Conservation (phyloP, 2,329 filamentous ascomycete species). For the Fulvia fulva region DNA sequence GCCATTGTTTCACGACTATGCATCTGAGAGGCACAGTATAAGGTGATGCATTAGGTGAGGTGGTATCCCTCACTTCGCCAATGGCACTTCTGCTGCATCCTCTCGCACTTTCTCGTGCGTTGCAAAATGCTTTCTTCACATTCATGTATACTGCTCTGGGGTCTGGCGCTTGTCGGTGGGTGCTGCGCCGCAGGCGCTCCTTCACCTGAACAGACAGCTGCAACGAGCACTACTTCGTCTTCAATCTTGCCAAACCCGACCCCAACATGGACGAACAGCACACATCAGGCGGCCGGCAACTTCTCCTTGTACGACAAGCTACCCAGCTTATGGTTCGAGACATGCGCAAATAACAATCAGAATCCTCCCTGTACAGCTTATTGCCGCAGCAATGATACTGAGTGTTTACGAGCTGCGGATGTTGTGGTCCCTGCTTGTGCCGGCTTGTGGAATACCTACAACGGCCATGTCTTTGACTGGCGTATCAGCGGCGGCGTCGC, state of each 20-base stretch:
- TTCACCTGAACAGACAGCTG: neutral
- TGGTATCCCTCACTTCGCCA: no score
- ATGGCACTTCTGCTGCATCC: neutral
- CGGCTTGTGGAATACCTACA: slow-evolving; percentile 3
- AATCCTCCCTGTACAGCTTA: slow-evolving; percentile 7
- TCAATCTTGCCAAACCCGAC: neutral
- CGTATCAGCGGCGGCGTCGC: neutral
- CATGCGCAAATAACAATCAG: neutral
- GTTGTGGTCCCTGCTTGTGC: slow-evolving; percentile 1
- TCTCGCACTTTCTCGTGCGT: no score
- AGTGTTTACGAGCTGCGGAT: neutral
- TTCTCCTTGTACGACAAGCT: slow-evolving; percentile 6
- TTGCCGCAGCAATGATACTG: slow-evolving; percentile 6
- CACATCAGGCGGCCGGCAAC: neutral
- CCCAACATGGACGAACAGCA: neutral
- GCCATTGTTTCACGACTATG: neutral
- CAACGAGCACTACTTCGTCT: neutral
- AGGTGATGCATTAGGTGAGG: no score
- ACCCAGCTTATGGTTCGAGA: slow-evolving; percentile 1
- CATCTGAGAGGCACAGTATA: neutral
- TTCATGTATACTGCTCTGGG: no score
- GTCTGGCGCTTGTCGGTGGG: no score
- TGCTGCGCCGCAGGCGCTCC: neutral
- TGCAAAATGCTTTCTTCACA: neutral
- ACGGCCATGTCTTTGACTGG: neutral